Base-by-base conservation (phyloP, 2,329 filamentous ascomycete genomes). In the Elsinoe perseae region DNA sequence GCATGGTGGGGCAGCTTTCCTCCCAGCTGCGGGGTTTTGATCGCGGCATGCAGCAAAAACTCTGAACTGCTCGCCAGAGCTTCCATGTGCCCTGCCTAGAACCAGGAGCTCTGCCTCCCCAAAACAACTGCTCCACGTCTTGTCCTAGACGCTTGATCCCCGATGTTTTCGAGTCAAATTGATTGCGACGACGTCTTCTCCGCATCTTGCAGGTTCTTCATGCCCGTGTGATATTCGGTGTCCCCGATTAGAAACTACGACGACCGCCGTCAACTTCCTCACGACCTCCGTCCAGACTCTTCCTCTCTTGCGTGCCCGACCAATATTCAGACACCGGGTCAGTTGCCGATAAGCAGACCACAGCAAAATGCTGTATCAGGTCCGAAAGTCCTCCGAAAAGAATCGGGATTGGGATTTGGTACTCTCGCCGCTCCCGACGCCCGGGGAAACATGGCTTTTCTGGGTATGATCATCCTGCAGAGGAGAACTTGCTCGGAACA, bases 371-470 rank as follows among this genome's bases (percentile, higher is more conserved):
- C 40, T 44, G 40, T 25, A 44, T 44, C 21, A 12, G 40, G 40
- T 44, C 40, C 40, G 40, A 44, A 44, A 44, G 40, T 44, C 40
- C 40, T 44, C 40, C 40, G 40, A 44, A 44, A 5, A 36, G 12
- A 21, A 44, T n/a, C 40, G 40, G 40, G 25, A 25, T 25, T 44
- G n/a, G 40, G 10, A 12, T 4, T 8, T 12, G 40, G 16, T 23
- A 8, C 16, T 43, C 7, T 20, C 18, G 21, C 10, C 40, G 18
- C 21, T 23, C 9, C 40, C 9, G 21, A 25, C 40, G 21, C 21
- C n/a, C 44, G 20, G 44, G 40, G 44, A 50, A 50, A 50, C 25
- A 50, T 50, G 44, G n/a, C 44, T 50, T 50, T 50, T 50, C 27
- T 30, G n/a, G 44, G 44, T 50, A 50, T 25, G 30, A 8, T 16